Conservation (phyloP, 768 basidiomycete genomes). For the Mrakia blollopis region DNA sequence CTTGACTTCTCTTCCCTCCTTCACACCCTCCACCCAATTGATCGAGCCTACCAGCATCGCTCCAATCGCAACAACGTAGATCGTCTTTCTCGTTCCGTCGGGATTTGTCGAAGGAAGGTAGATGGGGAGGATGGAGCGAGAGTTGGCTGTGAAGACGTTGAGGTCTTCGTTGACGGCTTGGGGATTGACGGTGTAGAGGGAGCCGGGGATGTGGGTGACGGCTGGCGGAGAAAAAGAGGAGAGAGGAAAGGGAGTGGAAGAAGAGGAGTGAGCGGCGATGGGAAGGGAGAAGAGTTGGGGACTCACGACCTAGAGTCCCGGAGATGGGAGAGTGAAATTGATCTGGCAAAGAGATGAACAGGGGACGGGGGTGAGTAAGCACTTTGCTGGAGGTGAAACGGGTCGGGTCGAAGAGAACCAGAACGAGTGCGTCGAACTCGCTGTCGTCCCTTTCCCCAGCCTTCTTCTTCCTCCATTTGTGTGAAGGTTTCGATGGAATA, state of each 20-base stretch:
- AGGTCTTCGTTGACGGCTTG: conserved; percentile 58
- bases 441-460: too few relatives aligned
- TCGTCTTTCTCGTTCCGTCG: neutral
- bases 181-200: conserved; percentile 60
- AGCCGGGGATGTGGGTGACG: conserved; percentile 12
- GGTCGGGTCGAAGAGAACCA: too few relatives aligned
- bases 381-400: neutral
- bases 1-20: neutral
- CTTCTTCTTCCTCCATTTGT: too few relatives aligned
- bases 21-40: neutral
- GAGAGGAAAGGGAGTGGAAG: too few relatives aligned
- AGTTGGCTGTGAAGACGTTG: conserved; percentile 59
- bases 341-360: neutral
- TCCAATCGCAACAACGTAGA: conserved; percentile 4
- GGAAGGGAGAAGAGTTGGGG: too few relatives aligned
- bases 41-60: neutral
- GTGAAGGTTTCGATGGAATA: neutral
- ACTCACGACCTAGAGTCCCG: neutral
- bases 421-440: too few relatives aligned
- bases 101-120: neutral
- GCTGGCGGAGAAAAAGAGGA: too few relatives aligned
- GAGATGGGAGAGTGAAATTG: neutral
- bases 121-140: conserved; percentile 62
- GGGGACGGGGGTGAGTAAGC: too few relatives aligned
- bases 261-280: too few relatives aligned